Evolutionary conservation across 75 land plant species (phyloP), one percentile per base, ranked within the genome.

Genomic region (Cupressus sempervirens): DNA sequence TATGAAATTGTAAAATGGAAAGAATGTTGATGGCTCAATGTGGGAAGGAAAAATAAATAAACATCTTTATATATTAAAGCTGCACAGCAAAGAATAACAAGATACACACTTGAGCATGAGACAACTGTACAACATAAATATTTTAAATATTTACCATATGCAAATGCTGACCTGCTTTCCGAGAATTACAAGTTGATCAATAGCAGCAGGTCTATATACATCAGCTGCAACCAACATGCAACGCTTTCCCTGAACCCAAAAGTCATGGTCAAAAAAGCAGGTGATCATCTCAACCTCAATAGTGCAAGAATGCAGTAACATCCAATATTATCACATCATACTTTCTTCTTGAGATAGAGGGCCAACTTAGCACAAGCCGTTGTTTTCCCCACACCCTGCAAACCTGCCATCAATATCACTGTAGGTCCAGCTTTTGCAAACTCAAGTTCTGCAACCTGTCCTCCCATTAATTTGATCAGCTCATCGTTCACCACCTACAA

Each of bases 331-430:
- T 29, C 10, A 36, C 36, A 41, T 14, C 67, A 65, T 81, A 94
- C 99, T 92, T 90, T 96, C 80, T 98, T 98, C 92, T 98, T 96
- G 54, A 95, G 91, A 86, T 94, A 98, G 23, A 92, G 82, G 29
- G 99, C 99, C 76, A 98, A 86, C 85, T 98, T 98, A 41, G 96
- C 99, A 88, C 97, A 94, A 82, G 95, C 99, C 80, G 99, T 96
- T 52, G 99, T 98, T 87, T 98, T 98, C 84, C 99, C 99, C 85
- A 98, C 99, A 86, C 99, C 99, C 85, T 98, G 99, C 32, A 98
- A 86, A 70, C 99, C 99, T 48, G 99, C 99, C 92, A 98, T 89
- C 32, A 98, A 86, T 65, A 98, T 94, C 23, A 96, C 95, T 26
- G 99, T 98, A 34, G 99, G 97, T 16, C 91, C 88, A 74, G 93